Base-by-base conservation (phyloP, 352 stramenopile species). In the Globisporangium okanoganense region DNA sequence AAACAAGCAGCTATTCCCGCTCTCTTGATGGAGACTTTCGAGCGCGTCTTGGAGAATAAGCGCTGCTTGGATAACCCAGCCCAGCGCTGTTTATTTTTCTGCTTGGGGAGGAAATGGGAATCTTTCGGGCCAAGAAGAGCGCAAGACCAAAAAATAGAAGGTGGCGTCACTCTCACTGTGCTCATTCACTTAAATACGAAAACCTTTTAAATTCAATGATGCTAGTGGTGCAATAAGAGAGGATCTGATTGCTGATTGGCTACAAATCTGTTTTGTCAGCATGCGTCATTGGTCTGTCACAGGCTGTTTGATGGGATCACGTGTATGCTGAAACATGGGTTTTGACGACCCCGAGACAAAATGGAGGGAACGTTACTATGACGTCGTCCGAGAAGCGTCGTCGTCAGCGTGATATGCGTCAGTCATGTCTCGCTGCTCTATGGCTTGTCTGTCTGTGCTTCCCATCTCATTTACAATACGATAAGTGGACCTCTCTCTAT, bases 151-250 rank as follows among this genome's bases (percentile, higher is more conserved):
- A 52, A 60, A 40, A 60, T 60, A 47, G 54, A 60, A 60, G 40
- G 40, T 60, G 54, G 54, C 27, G 54, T 52, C 54, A 60, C 38
- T 60, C 16, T 25, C 40, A 60, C 54, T 60, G 54, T 51, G 24
- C 5, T 4, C 8, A 5, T 6, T 22, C 54, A 14, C 29, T 52
- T n/a, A 60, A 29, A 13, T 60, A 8, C 54, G 40, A 25, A 50
- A 29, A 13, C 25, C 54, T 29, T 7, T 59, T 2, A 14, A 8
- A 13, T 18, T 20, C 25, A 36, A 59, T 60, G 1, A 2, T 18
- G 5, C 13, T 10, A 9, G 5, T 33, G 0, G n/a, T 35, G 20
- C 13, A 1, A 33, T 60, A 52, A 4, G 12, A 52, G 18, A 60
- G 54, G 54, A 6, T 52, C 2, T 60, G 40, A n/a, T 13, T 51